Base-by-base conservation (phyloP, 441 rosid species). In the Gossypium lobatum region DNA sequence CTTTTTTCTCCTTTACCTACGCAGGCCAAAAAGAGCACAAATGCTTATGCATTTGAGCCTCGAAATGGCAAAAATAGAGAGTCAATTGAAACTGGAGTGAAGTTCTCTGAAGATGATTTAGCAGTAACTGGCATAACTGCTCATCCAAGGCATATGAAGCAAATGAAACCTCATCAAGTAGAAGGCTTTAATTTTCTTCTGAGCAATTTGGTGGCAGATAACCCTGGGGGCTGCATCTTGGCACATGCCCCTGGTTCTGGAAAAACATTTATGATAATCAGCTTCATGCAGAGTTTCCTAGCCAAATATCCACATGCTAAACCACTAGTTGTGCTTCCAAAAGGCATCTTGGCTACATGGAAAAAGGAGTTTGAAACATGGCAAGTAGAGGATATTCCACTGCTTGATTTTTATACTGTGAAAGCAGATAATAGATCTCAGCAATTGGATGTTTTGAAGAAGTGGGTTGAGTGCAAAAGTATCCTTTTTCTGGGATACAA, bases 241-340 rank as follows among this genome's bases (percentile, higher is more conserved):
- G 97, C 98, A 60, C 95, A 92, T 83, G 95, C 97, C 8, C 98
- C 97, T 8, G 98, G 98, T 37, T 94, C 98, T n/a, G 98, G 97
- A 39, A 92, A 94, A 80, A 92, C 98, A 8, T 94, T 94, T 65
- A 88, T 92, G 84, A 87, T 92, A 20, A 92, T 92, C 50, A 94
- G 97, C 78, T 92, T 92, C 78, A 76, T 94, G 81, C 97, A 92
- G 65, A 94, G 97, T 73, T 94, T 94, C 78, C 85, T 92, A 53
- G 95, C 93, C 26, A 89, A 82, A 74, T 81, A 87, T 78, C 93
- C 95, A 8, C 77, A 84, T 26, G 95, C 95, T 55, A 89, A 87
- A 71, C 95, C 97, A 1, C 75, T 94, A 16, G 91, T 91, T 7
- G 88, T 92, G 72, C 90, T 94, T 48, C 97, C 98, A 0, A 94